Evolutionary conservation across 1,139 yeast species (phyloP), one percentile per base, ranked within the genome.

Genomic region (Spathaspora sp.): DNA sequence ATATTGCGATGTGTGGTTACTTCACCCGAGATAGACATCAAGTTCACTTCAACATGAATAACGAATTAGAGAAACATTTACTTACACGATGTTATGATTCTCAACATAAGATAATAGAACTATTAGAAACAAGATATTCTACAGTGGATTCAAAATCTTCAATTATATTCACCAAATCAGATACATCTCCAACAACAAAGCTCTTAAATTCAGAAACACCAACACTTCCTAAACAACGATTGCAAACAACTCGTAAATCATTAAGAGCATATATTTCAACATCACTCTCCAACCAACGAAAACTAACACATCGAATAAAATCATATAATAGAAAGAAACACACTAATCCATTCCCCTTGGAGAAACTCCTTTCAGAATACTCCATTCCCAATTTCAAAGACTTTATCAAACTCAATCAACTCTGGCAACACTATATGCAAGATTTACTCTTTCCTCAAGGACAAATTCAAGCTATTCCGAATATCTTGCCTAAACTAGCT

Each of bases 391-490:
- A 64, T 34, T 82, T 74, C 55, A 80, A 77, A 42, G 79, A 80
- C 34, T 88, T 82, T 51, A 43, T 64, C 1, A 71, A 73, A 2
- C 63, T 87, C 56, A 75, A 83, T 58, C 54, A 57, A 15, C 64
- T 88, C 23, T 88, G 96, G 96, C 75, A 72, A 31, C 65, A 65
- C 11, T 88, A 88, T 57, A 78, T 82, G 47, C 65, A 65, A 27
- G 81, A 80, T 34, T 64, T 86, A n/a, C 51, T 86, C n/a, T 70
- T 71, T 43, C 56, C 61, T 23, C 63, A 63, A 4, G 55, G 48
- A n/a, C 45, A 43, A 13, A 39, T 40, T 7, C 38, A 44, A n/a
- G 44, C 41, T 16, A 49, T 65, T 16, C 70, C 72, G 1, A 56
- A 56, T 7, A 50, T 70, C 0, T 63, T 85, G 18, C 71, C 81